phyloP scores from a whole-genome alignment of 768 basidiomycete species.

The Boletales sp. region DNA sequence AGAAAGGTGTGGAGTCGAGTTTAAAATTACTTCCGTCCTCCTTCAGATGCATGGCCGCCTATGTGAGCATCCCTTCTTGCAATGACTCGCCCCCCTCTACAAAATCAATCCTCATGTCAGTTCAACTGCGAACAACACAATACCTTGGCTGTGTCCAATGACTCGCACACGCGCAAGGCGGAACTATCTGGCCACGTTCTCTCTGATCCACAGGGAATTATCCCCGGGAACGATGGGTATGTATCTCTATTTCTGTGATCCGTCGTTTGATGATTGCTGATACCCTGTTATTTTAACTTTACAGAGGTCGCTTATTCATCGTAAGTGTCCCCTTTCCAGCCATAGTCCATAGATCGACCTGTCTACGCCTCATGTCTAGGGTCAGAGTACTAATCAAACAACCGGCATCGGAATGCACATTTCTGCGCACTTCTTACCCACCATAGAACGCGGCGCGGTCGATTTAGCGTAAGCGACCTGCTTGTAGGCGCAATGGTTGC shows the following conservation, averaged over 20 bases:
- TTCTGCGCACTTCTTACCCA: constrained; percentile 86
- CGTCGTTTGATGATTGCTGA: neutral
- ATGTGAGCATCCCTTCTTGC: neutral
- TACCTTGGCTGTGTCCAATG: neutral
- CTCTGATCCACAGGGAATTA: constrained; percentile 2
- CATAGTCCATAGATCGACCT: neutral
- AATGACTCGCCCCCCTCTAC: neutral
- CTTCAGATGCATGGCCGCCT: constrained; percentile 3
- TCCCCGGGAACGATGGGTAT: constrained; percentile 2
- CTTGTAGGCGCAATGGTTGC: neutral
- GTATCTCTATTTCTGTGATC: neutral
- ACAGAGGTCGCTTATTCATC: constrained; percentile 63
- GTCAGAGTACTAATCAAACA: constrained; percentile 86
- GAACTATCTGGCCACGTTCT: neutral
- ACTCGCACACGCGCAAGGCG: neutral
- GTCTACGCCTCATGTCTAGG: constrained; percentile 38
- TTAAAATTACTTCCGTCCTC: constrained; percentile 4
- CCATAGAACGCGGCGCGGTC: constrained; percentile 90
- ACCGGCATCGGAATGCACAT: constrained; percentile 69
- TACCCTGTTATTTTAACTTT: too few species aligned
- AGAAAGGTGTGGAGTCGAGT: constrained; percentile 2
- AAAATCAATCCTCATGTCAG: neutral
- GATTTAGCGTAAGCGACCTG: constrained; percentile 65
- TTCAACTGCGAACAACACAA: neutral
- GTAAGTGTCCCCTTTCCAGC: constrained; percentile 36